Conservation (phyloP, 495 filamentous ascomycete species). For the Durotheca rogersii region DNA sequence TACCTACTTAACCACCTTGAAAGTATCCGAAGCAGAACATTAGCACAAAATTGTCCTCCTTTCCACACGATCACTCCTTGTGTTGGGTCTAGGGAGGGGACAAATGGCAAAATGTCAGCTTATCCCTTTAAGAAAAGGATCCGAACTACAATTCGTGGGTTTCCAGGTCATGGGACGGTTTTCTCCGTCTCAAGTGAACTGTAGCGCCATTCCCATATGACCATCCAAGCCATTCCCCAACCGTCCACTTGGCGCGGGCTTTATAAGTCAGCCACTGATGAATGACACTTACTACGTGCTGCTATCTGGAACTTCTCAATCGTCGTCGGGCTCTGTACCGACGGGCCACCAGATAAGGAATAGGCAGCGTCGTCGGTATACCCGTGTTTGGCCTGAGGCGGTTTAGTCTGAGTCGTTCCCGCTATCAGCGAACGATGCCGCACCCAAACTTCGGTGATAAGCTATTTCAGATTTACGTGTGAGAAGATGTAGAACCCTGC, state of each 20-base stretch:
- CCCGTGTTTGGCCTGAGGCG: constrained; percentile 4
- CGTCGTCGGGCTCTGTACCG: constrained; percentile 13
- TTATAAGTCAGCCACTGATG: constrained; percentile 3
- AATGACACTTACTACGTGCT: too few species aligned
- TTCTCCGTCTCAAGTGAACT: constrained; percentile 21
- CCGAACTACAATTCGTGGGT: neutral
- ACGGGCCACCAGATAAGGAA: constrained; percentile 10
- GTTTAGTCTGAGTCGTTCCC: constrained; percentile 6
- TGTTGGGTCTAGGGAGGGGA: too few species aligned
- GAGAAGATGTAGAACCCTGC: too few species aligned
- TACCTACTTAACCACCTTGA: neutral
- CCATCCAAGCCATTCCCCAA: constrained; percentile 1
- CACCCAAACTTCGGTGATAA: constrained; percentile 3
- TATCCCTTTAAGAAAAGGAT: neutral
- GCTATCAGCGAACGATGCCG: constrained; percentile 18
- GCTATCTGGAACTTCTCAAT: too few species aligned
- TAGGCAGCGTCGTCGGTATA: constrained; percentile 11
- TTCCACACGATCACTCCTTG: constrained; percentile 7
- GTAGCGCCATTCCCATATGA: constrained; percentile 14
- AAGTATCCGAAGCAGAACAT: constrained; percentile 3
- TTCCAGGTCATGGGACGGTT: constrained; percentile 5
- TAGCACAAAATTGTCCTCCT: neutral
- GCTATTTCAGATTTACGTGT: too few species aligned
- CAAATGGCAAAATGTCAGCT: constrained; percentile 1
- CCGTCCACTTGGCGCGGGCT: constrained; percentile 1